Base-by-base conservation (phyloP, 306 rosid genomes). In the Luffa acutangula region DNA sequence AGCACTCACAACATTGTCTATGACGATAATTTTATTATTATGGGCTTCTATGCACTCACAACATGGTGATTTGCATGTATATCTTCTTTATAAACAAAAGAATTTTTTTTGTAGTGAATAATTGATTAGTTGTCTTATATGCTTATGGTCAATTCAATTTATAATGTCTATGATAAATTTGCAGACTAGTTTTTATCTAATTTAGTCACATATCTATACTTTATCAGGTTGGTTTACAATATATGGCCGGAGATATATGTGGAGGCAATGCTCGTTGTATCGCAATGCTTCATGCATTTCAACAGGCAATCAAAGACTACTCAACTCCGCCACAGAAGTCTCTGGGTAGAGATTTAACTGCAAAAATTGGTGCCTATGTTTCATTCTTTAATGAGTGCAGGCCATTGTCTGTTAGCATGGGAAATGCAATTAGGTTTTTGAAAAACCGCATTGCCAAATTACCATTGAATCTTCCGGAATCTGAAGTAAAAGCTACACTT, bases 191-290 rank as follows among this genome's bases (percentile, higher is more conserved):
- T 39, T 45, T 59, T 45, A 33, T 20, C 54, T 59, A 25, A 77
- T 59, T 39, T 77, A 45, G 56, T 78, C 13, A 4, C 46, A 11
- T 65, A n/a, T 36, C 75, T 77, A 45, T 79, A 76, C 80, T 73
- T 86, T 83, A 46, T 71, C 90, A 93, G 98, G 96, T 89, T 84
- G 98, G 98, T 83, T 81, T 89, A 64, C 87, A 82, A 79, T 92
- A 89, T 82, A 83, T 89, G 82, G 78, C 93, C 7, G 96, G 98
- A 73, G 93, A 90, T 76, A 79, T 89, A 82, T 84, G 86, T 2
- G 96, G 96, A 75, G 90, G 89, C 76, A 94, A 92, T 85, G 96
- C 93, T 85, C 94, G 97, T 75, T 94, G 98, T 85, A 87, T 88
- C 51, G 89, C 93, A 59, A 92, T 92, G 98, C 91, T 94, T 60